phyloP scores from a whole-genome alignment of 2,329 filamentous ascomycete genomes.

The Aspergillus melleus region DNA sequence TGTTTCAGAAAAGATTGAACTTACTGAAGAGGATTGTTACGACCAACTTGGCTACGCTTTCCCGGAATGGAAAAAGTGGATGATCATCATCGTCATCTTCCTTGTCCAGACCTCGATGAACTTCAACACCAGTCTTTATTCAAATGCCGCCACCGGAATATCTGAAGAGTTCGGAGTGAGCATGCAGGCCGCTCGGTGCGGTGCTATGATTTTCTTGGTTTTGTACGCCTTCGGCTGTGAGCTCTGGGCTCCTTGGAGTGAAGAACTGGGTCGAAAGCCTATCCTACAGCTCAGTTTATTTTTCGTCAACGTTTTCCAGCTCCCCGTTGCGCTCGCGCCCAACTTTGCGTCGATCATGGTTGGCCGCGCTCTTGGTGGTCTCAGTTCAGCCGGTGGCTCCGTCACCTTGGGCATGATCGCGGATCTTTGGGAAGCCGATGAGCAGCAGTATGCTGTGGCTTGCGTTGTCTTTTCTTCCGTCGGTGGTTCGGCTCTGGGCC shows the following conservation, averaged over 20 bases:
- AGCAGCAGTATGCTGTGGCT: conserved; percentile 73
- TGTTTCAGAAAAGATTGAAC: conserved; percentile 27
- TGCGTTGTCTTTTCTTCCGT: conserved; percentile 79
- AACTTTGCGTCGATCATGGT: conserved; percentile 72
- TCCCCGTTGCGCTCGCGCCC: conserved; percentile 70
- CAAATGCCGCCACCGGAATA: conserved; percentile 67
- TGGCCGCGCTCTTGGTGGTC: conserved; percentile 68
- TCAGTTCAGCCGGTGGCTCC: conserved; percentile 70
- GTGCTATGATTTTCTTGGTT: conserved; percentile 76
- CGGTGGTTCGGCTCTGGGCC: conserved; percentile 72
- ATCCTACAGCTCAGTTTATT: conserved; percentile 72
- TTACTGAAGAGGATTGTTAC: conserved; percentile 63
- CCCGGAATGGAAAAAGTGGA: conserved; percentile 66
- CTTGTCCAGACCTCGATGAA: conserved; percentile 75
- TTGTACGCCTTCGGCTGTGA: conserved; percentile 84
- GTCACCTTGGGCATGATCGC: conserved; percentile 75
- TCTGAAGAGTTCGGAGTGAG: conserved; percentile 67
- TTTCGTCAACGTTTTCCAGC: conserved; percentile 75
- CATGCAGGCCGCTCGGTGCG: conserved; percentile 66
- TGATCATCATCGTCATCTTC: conserved; percentile 71
- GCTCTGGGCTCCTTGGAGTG: conserved; percentile 84
- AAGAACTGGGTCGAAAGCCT: conserved; percentile 76
- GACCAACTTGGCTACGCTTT: conserved; percentile 65
- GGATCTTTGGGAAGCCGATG: conserved; percentile 69
- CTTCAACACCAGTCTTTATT: conserved; percentile 74